These are phyloP conservation scores for Litsea cubeba DNA, from an alignment of 164 flowering plant genomes.

Conservation along the genomic window DNA sequence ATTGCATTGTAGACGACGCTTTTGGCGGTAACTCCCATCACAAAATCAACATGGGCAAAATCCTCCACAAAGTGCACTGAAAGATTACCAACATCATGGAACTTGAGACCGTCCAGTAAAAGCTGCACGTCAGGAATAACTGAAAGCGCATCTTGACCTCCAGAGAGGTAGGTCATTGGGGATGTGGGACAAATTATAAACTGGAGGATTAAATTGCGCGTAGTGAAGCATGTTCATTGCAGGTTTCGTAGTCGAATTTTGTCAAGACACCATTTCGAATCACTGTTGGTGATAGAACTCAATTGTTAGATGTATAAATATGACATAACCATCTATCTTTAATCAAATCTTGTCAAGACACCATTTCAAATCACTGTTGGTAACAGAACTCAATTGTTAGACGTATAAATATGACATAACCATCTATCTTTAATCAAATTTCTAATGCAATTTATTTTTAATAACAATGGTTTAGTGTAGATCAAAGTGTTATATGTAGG, in stretches of 20 bases:
- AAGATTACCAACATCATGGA: conserved; percentile 55
- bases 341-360: conserved; percentile 34
- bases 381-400: too few relatives aligned
- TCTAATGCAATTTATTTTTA: too few relatives aligned
- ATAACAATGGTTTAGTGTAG: too few relatives aligned
- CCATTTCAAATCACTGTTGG: conserved; percentile 54
- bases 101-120: conserved; percentile 47
- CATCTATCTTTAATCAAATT: too few relatives aligned
- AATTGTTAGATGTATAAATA: too few relatives aligned
- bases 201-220: conserved; percentile 43
- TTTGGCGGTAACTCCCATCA: conserved; percentile 61
- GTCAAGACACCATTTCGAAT: too few relatives aligned
- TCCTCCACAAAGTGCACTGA: conserved; percentile 45
- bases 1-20: conserved; percentile 45
- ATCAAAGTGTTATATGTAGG: too few relatives aligned
- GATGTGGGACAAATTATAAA: conserved; percentile 58
- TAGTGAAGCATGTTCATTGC: conserved; percentile 40
- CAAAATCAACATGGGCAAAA: conserved; percentile 63
- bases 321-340: too few relatives aligned
- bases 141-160: conserved; percentile 59
- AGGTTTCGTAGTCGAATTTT: conserved; percentile 43
- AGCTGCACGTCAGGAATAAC: conserved; percentile 44
- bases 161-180: conserved; percentile 55
- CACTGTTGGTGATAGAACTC: too few relatives aligned
- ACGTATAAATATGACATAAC: too few relatives aligned